Evolutionary conservation across 2,329 filamentous ascomycete genomes (phyloP).

Genomic region (Cytospora leucostoma): DNA sequence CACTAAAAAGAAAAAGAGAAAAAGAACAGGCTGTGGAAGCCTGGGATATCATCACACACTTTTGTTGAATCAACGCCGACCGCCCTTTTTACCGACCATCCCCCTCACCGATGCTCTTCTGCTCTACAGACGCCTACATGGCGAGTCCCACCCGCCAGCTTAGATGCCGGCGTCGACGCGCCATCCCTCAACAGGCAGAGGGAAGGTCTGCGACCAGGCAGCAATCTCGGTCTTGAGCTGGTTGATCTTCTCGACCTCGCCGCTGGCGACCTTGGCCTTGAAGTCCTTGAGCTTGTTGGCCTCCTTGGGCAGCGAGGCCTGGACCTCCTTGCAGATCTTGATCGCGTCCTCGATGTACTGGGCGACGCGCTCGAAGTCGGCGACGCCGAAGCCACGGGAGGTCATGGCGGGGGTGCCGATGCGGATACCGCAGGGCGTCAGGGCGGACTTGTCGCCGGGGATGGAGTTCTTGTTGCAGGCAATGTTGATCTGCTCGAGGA

Average conservation of each 20-base stretch:
- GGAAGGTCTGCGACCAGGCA: slow-evolving; percentile 84
- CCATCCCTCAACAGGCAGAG: slow-evolving; percentile 82
- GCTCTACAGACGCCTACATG: not conserved
- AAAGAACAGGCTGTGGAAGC: slow-evolving; percentile 27
- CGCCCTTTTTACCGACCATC: not conserved
- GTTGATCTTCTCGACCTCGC: slow-evolving; percentile 79
- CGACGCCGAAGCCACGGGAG: slow-evolving; percentile 85
- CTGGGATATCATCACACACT: slow-evolving; percentile 28
- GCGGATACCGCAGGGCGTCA: slow-evolving; percentile 91
- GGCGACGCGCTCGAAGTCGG: slow-evolving; percentile 89
- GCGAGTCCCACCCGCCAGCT: slow-evolving; percentile 29
- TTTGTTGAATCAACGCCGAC: slow-evolving; percentile 28
- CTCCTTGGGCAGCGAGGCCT: slow-evolving; percentile 84
- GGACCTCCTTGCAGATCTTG: slow-evolving; percentile 87
- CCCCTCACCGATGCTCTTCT: not conserved
- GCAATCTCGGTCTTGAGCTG: slow-evolving; percentile 87
- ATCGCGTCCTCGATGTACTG: slow-evolving; percentile 86
- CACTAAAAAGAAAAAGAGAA: slow-evolving; percentile 16
- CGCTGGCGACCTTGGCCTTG: slow-evolving; percentile 84
- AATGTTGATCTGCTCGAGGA: slow-evolving; percentile 97
- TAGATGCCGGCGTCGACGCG: slow-evolving; percentile 62
- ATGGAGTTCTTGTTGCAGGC: slow-evolving; percentile 99
- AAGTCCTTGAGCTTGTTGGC: slow-evolving; percentile 99
- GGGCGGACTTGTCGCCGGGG: slow-evolving; percentile 93
- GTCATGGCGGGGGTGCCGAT: slow-evolving; percentile 99